Conservation (phyloP, 257 asterid species). For the Oldenlandia corymbosa region DNA sequence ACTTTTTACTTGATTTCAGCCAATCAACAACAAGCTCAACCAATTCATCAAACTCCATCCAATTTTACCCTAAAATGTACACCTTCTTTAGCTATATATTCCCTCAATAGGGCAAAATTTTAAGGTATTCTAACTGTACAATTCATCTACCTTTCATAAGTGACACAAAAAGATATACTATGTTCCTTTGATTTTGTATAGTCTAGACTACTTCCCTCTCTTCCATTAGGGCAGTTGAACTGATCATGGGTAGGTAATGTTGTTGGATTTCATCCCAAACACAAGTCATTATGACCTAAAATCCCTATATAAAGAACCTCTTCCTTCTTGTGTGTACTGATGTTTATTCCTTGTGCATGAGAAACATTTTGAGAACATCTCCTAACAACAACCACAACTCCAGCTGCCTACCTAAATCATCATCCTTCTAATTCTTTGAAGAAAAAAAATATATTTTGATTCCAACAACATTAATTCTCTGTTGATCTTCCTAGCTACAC, state of each 20-base stretch:
- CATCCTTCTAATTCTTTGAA: conserved; percentile 9
- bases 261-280: conserved; percentile 25
- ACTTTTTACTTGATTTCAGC: conserved; percentile 17
- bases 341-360: conserved; percentile 17
- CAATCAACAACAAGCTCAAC: conserved; percentile 11
- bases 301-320: conserved; percentile 1
- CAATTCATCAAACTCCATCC: background rate
- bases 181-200: conserved; percentile 4
- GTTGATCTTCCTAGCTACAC: background rate
- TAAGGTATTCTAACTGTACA: conserved; percentile 1
- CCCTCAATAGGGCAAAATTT: background rate
- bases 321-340: conserved; percentile 4
- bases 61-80: background rate
- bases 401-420: conserved; percentile 26
- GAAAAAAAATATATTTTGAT: conserved; percentile 7
- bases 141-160: too few relatives aligned
- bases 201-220: conserved; percentile 24
- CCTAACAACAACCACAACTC: too few relatives aligned
- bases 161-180: background rate
- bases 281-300: conserved; percentile 12
- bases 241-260: conserved; percentile 35
- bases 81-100: too few relatives aligned
- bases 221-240: conserved; percentile 40
- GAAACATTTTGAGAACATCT: conserved; percentile 1
- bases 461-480: conserved; percentile 16